Evolutionary conservation across 192 early-diverging fungal species (phyloP).

Genomic region (Entrophospora sp.): DNA sequence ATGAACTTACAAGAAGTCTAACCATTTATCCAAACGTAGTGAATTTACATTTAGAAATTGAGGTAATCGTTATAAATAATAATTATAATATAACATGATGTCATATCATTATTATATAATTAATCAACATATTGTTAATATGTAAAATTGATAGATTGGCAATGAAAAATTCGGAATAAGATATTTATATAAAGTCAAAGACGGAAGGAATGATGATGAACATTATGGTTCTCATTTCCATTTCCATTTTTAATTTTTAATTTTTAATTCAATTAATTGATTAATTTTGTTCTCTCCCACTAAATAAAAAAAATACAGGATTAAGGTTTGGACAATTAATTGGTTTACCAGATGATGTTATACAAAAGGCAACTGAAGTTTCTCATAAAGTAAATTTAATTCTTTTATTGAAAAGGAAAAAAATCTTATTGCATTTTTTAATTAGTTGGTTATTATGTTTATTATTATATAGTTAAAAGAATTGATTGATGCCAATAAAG

Average conservation of each 20-base stretch:
- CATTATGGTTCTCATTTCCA: too few relatives aligned
- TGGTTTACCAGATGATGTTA: slow-evolving; percentile 24
- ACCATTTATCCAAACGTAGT: slow-evolving; percentile 49
- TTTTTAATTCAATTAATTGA: too few relatives aligned
- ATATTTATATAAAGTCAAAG: slow-evolving; percentile 39
- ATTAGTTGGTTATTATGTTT: background rate
- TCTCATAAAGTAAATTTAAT: slow-evolving; percentile 25
- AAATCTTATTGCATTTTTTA: background rate
- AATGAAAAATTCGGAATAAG: too few relatives aligned
- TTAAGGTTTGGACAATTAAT: slow-evolving; percentile 35
- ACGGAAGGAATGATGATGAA: slow-evolving; percentile 34
- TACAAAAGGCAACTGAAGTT: slow-evolving; percentile 26
- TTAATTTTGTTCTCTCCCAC: too few relatives aligned
- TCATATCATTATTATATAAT: too few relatives aligned
- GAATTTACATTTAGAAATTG: slow-evolving; percentile 46
- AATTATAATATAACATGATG: too few relatives aligned
- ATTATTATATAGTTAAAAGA: slow-evolving; percentile 4
- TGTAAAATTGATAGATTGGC: too few relatives aligned
- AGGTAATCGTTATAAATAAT: too few relatives aligned
- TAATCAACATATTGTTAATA: too few relatives aligned
- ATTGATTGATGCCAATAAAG: slow-evolving; percentile 10
- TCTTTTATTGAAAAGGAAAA: background rate
- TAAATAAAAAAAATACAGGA: too few relatives aligned
- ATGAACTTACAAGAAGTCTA: slow-evolving; percentile 48
- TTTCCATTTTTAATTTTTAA: too few relatives aligned